phyloP scores from a whole-genome alignment of 176 grass and related monocot species.

The Puya raimondii region DNA sequence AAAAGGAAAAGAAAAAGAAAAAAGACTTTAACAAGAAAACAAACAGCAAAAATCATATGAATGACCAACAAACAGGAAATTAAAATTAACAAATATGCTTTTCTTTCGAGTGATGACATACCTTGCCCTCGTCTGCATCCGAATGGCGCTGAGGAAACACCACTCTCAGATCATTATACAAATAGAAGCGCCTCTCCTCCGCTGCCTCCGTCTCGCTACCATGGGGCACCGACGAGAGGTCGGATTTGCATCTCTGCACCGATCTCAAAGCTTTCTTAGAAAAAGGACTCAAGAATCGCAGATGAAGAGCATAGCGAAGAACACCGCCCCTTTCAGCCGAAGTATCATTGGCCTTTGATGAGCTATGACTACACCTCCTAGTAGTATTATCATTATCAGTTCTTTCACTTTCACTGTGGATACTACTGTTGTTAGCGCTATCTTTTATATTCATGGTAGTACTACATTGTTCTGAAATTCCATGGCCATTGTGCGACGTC shows the following conservation, averaged over 20 bases:
- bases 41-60: too few species aligned
- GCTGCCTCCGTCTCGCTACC: slow-evolving; percentile 1
- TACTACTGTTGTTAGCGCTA: slow-evolving; percentile 17
- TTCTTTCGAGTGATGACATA: slow-evolving; percentile 15
- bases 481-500: slow-evolving; percentile 10
- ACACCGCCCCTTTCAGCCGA: slow-evolving; percentile 34
- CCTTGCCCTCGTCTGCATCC: slow-evolving; percentile 88
- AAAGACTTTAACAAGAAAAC: too few species aligned
- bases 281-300: slow-evolving; percentile 70
- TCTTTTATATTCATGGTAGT: slow-evolving; percentile 21
- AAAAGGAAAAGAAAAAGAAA: too few species aligned
- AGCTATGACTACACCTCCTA: slow-evolving; percentile 28
- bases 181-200: slow-evolving; percentile 62
- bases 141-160: slow-evolving; percentile 95
- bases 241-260: slow-evolving; percentile 52
- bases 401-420: slow-evolving; percentile 27
- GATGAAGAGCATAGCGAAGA: slow-evolving; percentile 90
- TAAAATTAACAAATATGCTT: too few species aligned
- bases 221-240: slow-evolving; percentile 31
- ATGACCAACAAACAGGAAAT: too few species aligned
- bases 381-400: too few species aligned
- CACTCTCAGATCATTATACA: slow-evolving; percentile 94
- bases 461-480: slow-evolving; percentile 15
- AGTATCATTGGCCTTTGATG: slow-evolving; percentile 56
- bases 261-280: slow-evolving; percentile 51